A percentile compares a stretch with the other conserved stretches of the same genome.
Evolutionary conservation across 768 basidiomycete species (phyloP).

Genomic region (Xerocomellus amylosporus): DNA sequence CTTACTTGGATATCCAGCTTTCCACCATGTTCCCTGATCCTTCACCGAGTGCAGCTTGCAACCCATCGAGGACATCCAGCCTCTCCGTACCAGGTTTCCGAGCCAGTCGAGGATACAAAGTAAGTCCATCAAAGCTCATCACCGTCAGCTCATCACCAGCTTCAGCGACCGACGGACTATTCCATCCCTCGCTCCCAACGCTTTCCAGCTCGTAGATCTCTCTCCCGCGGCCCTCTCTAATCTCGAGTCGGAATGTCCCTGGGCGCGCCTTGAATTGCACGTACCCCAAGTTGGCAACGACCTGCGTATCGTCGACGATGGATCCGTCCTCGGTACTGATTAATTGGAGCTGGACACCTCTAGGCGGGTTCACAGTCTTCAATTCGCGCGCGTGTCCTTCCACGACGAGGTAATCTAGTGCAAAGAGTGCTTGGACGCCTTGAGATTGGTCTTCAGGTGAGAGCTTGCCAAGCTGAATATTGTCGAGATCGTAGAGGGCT

Average conservation of each 20-base stretch:
- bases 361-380: conserved; percentile 63
- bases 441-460: conserved; percentile 46
- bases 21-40: conserved; percentile 43
- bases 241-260: conserved; percentile 79
- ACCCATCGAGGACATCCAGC: conserved; percentile 71
- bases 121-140: conserved; percentile 87
- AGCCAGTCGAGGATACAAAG: conserved; percentile 76
- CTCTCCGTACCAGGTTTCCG: conserved; percentile 74
- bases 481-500: conserved; percentile 91
- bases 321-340: conserved; percentile 40
- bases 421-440: conserved; percentile 76
- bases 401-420: conserved; percentile 86
- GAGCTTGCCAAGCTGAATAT: conserved; percentile 78
- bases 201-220: conserved; percentile 83
- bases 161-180: conserved; percentile 65
- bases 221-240: conserved; percentile 76
- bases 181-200: conserved; percentile 87
- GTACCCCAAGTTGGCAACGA: conserved; percentile 95
- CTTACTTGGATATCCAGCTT: conserved; percentile 52
- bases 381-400: conserved; percentile 92
- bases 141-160: conserved; percentile 76
- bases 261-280: conserved; percentile 93
- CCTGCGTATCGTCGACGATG: conserved; percentile 78
- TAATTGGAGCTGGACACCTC: conserved; percentile 90
- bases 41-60: conserved; percentile 30